Base-by-base conservation (phyloP, 495 filamentous ascomycete species). In the Hypoxylon rickii region DNA sequence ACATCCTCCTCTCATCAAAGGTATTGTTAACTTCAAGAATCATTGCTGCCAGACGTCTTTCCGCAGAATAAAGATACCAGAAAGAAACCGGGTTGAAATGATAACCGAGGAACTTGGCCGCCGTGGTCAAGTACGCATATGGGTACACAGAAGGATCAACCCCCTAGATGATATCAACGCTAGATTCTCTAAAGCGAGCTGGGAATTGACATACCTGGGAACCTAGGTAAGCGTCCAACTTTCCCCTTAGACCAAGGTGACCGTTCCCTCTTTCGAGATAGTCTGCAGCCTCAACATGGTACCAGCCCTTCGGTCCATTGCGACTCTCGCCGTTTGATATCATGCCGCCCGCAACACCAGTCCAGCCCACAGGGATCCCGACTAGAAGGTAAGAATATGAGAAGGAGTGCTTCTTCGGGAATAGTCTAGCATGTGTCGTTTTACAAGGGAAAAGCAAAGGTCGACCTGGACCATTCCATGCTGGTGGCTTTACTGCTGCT, bases 21-120 rank as follows among this genome's bases (percentile, higher is more conserved):
- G 86, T 90, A 55, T 92, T 90, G 64, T 89, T 90, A 34, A 92
- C 86, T 63, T 92, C 89, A 12, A 90, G 58, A 29, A 93, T 80
- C 68, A 90, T 80, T 19, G 83, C 82, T 34, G 78, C 76, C 21
- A 93, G 76, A n/a, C 77, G 70, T 43, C 78, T 75, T 3, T 80
- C 61, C 4, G 71, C 55, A 16, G 79, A 78, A 63, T 93, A 92
- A 6, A 93, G 75, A 55, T 92, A 90, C 85, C 89, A 93, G 69
- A 90, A 89, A 7, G 85, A 89, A 11, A 89, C 86, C 0, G 87
- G 88, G 58, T 89, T 90, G 69, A 89, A 89, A 12, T 81, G 81
- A 64, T 88, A 89, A 12, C 86, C 84, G 3, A 89, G 68, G 52
- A 90, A 87, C 19, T 78, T 76, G 10, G 89, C 83, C 4, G 87